Conservation (phyloP, 108 stramenopile genomes). For the Discostella pseudostelligera region DNA sequence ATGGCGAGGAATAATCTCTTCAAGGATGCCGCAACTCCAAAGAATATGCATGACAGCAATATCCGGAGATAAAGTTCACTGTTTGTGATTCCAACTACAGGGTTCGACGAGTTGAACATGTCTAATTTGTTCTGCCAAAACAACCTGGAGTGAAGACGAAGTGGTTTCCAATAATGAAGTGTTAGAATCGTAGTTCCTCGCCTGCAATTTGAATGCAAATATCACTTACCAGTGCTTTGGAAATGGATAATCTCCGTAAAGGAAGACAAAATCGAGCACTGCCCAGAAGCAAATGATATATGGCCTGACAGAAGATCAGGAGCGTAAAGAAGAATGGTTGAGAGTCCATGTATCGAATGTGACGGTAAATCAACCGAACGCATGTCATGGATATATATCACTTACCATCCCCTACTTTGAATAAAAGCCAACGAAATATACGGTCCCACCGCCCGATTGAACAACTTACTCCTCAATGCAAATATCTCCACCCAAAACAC, state of each 20-base stretch:
- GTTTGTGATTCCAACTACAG: conserved; percentile 23
- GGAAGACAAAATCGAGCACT: conserved; percentile 33
- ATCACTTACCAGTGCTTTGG: conserved; percentile 32
- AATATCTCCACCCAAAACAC: conserved; percentile 48
- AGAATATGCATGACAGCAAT: conserved; percentile 25
- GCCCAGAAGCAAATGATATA: conserved; percentile 44
- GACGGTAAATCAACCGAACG: not conserved
- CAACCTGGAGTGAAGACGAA: conserved; percentile 2
- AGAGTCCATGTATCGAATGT: not conserved
- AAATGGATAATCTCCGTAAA: conserved; percentile 33
- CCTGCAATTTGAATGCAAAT: too few species aligned
- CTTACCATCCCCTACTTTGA: conserved; percentile 43
- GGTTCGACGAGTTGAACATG: conserved; percentile 41
- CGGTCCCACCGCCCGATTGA: conserved; percentile 32
- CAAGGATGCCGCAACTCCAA: conserved; percentile 50
- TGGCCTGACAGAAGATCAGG: conserved; percentile 19
- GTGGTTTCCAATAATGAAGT: too few species aligned
- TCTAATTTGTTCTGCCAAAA: conserved; percentile 45
- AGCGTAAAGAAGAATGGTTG: not conserved
- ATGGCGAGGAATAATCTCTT: conserved; percentile 63
- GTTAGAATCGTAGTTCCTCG: too few species aligned
- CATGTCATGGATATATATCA: not conserved
- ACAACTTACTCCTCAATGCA: conserved; percentile 39
- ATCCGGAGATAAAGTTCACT: conserved; percentile 19
- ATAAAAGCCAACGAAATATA: conserved; percentile 41